Percentiles rank a stretch among this genome's conserved stretches.
Evolutionary conservation across 352 stramenopile species (phyloP).

Genomic region (Phytophthora syringae): DNA sequence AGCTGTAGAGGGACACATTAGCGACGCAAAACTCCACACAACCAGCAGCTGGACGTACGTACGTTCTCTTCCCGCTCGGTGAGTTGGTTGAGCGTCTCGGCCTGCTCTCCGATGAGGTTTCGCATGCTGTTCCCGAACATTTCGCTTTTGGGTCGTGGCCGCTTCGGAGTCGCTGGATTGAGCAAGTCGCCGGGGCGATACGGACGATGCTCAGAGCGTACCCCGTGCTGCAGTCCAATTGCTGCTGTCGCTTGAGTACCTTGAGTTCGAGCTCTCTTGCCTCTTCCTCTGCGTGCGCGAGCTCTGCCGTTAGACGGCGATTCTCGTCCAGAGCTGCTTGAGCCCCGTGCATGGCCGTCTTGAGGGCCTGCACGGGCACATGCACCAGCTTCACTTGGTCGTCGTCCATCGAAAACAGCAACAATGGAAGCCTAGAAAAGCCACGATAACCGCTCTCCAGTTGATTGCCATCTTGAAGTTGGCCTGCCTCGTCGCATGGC

Average conservation of each 20-base stretch:
- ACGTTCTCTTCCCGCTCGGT: constrained; percentile 59
- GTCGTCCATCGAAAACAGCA: constrained; percentile 12
- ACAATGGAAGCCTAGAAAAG: not conserved
- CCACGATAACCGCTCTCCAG: not conserved
- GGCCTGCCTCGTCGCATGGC: constrained; percentile 33
- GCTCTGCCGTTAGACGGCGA: constrained; percentile 36
- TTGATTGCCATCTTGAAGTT: constrained; percentile 34
- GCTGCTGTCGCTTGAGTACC: constrained; percentile 54
- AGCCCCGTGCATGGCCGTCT: constrained; percentile 39
- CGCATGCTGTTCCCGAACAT: constrained; percentile 54
- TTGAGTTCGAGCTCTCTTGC: constrained; percentile 48
- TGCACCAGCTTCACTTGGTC: constrained; percentile 45
- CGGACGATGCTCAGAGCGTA: constrained; percentile 33
- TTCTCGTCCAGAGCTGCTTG: constrained; percentile 43
- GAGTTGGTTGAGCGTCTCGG: constrained; percentile 57
- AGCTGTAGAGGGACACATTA: constrained; percentile 39
- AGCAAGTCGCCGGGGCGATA: constrained; percentile 16
- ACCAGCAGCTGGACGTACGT: constrained; percentile 4
- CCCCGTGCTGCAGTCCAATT: constrained; percentile 56
- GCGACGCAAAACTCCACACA: not conserved
- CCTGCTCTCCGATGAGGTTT: constrained; percentile 61
- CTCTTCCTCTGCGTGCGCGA: constrained; percentile 46
- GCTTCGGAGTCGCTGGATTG: constrained; percentile 27
- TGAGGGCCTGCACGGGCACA: constrained; percentile 49
- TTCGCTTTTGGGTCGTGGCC: constrained; percentile 51